phyloP scores from a whole-genome alignment of 2,329 filamentous ascomycete genomes.

The Fusarium sp. region DNA sequence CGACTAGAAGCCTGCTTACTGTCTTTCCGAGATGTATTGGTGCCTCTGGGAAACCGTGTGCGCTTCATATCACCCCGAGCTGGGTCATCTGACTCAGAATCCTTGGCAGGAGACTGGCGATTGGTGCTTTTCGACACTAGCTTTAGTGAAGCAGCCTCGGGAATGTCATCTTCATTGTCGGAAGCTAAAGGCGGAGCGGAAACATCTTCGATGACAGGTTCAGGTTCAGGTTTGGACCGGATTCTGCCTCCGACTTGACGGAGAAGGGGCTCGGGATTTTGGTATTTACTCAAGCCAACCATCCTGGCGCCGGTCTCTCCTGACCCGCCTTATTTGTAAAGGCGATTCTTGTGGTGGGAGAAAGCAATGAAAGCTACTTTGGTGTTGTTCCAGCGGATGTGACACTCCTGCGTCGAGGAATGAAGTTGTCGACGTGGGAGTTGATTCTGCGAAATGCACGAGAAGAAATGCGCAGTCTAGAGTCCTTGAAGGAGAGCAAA shows the following conservation, averaged over 20 bases:
- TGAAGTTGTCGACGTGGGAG: not conserved
- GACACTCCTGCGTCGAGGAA: not conserved
- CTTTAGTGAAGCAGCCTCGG: not conserved
- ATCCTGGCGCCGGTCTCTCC: not conserved
- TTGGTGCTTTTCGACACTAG: not conserved
- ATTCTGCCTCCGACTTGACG: conserved; percentile 2
- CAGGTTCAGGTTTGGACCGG: conserved; percentile 12
- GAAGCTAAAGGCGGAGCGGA: conserved; percentile 46
- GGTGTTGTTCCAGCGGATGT: not conserved
- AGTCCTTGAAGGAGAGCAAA: not conserved
- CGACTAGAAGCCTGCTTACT: conserved; percentile 7
- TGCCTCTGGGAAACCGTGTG: conserved; percentile 46
- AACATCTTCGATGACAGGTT: conserved; percentile 23
- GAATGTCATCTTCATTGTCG: conserved; percentile 37
- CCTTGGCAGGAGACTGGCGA: conserved; percentile 13
- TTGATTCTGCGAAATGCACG: not conserved
- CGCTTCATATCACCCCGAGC: conserved; percentile 48
- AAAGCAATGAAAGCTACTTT: not conserved
- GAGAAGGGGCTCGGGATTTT: conserved; percentile 34
- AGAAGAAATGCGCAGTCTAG: not conserved
- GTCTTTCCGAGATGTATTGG: conserved; percentile 7
- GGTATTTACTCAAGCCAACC: conserved; percentile 37
- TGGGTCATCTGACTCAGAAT: conserved; percentile 44
- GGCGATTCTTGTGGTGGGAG: not conserved
- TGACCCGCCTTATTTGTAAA: not conserved